These are phyloP conservation scores for Phytophthora sansomeana DNA, from an alignment of 352 stramenopile genomes.

Conservation along the genomic window DNA sequence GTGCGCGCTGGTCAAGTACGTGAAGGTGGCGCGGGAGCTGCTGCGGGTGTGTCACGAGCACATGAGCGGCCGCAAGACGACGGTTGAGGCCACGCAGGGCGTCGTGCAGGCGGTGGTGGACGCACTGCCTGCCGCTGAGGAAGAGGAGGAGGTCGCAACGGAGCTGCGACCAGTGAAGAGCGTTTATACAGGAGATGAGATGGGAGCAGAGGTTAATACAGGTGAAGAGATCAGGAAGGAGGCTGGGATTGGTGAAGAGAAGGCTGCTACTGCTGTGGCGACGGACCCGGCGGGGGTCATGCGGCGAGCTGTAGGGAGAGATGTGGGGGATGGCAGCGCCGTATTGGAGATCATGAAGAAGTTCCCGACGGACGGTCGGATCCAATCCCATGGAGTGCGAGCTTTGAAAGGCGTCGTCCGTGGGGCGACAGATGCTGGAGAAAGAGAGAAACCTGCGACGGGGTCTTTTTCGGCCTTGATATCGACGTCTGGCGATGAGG, in stretches of 20 bases:
- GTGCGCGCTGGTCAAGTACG: slow-evolving; percentile 49
- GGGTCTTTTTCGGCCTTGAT: too few relatives aligned
- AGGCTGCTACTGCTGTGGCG: too few relatives aligned
- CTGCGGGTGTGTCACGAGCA: slow-evolving; percentile 54
- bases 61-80: slow-evolving; percentile 37
- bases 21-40: slow-evolving; percentile 46
- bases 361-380: slow-evolving; percentile 46
- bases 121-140: slow-evolving; percentile 16
- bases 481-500: background rate
- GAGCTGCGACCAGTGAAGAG: too few relatives aligned
- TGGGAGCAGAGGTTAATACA: too few relatives aligned
- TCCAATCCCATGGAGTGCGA: slow-evolving; percentile 59
- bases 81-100: slow-evolving; percentile 40
- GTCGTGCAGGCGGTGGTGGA: slow-evolving; percentile 42
- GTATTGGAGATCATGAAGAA: slow-evolving; percentile 60
- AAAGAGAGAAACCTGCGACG: background rate
- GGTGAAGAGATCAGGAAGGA: too few relatives aligned
- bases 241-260: too few relatives aligned
- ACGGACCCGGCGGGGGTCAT: slow-evolving; percentile 56
- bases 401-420: slow-evolving; percentile 57
- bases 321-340: slow-evolving; percentile 49
- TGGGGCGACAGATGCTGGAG: background rate
- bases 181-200: slow-evolving; percentile 1
- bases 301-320: slow-evolving; percentile 55
- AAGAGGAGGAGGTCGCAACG: slow-evolving; percentile 2